Percentiles rank a stretch among this genome's conserved stretches.
These are phyloP conservation scores for Nigrograna mackinnonii DNA, from an alignment of 2,329 filamentous ascomycete species.

Conservation along the genomic window DNA sequence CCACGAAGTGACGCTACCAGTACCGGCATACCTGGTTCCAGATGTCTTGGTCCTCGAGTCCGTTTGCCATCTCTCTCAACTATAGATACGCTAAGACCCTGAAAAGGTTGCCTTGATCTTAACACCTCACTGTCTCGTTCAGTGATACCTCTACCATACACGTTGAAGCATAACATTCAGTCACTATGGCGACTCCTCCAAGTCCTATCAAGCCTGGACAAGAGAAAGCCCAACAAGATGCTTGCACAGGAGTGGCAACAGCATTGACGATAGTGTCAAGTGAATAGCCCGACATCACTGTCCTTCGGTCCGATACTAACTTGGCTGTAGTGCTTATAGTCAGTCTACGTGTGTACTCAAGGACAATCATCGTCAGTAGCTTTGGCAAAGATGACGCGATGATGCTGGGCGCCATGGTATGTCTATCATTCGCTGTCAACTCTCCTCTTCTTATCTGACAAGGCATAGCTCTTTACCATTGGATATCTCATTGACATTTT, in stretches of 20 bases:
- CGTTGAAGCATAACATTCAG: neutral
- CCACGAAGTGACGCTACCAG: conserved; percentile 3
- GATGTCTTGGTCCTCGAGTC: neutral
- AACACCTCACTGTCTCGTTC: too few relatives aligned
- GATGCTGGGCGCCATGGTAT: conserved; percentile 30
- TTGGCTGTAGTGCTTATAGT: conserved; percentile 25
- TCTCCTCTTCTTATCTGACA: conserved; percentile 1
- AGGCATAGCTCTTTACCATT: conserved; percentile 23
- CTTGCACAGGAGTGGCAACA: conserved; percentile 21
- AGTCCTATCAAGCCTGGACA: neutral
- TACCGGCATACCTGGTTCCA: neutral
- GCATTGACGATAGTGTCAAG: conserved; percentile 25
- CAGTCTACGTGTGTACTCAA: conserved; percentile 22
- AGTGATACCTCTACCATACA: too few relatives aligned
- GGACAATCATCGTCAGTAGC: conserved; percentile 21
- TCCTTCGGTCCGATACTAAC: conserved; percentile 5
- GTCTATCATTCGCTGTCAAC: conserved; percentile 1
- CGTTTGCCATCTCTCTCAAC: neutral
- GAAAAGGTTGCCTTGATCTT: too few relatives aligned
- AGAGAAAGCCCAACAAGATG: conserved; percentile 16
- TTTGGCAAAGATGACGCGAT: conserved; percentile 33
- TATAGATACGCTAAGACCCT: conserved; percentile 2
- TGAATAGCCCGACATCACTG: conserved; percentile 6
- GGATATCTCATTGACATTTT: conserved; percentile 25
- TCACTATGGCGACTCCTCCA: neutral